Evolutionary conservation across 2,329 filamentous ascomycete species (phyloP).

Genomic region (Colletotrichum orchidophilum): DNA sequence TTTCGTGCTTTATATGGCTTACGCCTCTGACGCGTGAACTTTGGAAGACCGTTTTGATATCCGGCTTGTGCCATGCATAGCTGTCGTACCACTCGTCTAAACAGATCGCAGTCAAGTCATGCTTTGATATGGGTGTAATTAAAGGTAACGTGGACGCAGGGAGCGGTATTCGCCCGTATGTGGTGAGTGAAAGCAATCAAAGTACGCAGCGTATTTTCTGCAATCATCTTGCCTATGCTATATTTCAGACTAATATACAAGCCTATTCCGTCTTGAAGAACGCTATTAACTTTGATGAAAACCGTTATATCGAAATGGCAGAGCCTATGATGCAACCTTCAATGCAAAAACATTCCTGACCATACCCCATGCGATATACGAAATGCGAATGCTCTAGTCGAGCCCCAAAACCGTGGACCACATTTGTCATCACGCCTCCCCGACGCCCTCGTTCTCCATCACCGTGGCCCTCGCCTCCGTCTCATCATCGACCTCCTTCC

Average conservation of each 20-base stretch:
- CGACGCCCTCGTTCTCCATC: conserved; percentile 44
- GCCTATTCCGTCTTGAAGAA: background rate
- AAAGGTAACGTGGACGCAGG: background rate
- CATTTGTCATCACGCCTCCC: conserved; percentile 38
- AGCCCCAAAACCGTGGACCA: background rate
- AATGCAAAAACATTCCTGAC: background rate
- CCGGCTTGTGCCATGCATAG: accelerated
- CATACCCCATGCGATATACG: background rate
- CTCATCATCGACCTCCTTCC: conserved; percentile 47
- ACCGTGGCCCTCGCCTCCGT: conserved; percentile 37
- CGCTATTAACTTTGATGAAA: background rate
- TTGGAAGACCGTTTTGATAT: background rate
- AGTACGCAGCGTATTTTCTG: background rate
- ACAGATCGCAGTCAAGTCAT: background rate
- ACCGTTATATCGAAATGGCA: background rate
- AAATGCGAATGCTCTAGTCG: background rate
- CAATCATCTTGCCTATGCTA: background rate
- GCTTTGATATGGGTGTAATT: background rate
- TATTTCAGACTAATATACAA: background rate
- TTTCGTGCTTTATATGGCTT: background rate
- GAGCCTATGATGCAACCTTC: background rate
- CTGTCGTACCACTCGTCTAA: background rate
- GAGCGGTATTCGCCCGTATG: background rate
- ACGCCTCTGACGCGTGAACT: background rate
- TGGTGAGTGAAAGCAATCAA: background rate